Conservation (phyloP, 73 alveolate species). For the Breviolum minutum region DNA sequence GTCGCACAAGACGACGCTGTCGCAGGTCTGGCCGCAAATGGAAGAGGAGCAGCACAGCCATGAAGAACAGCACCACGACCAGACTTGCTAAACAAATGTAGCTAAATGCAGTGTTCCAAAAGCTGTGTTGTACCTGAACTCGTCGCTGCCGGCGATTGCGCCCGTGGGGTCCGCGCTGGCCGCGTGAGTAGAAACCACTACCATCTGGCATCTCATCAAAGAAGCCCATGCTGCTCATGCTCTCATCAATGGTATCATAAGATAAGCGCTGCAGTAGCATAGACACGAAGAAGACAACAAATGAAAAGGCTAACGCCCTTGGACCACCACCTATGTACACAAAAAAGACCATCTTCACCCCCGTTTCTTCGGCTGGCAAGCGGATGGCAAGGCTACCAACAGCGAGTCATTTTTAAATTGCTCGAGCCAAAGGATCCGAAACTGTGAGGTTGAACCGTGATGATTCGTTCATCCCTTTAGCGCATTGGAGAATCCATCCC, state of each 20-base stretch:
- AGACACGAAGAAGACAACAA: constrained; percentile 4
- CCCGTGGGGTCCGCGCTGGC: not conserved
- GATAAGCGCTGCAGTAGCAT: constrained; percentile 40
- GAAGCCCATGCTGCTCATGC: not conserved
- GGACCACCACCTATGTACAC: constrained; percentile 69
- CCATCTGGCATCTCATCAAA: not conserved
- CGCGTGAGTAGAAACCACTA: not conserved
- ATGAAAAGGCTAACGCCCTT: constrained; percentile 22
- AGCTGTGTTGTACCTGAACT: not conserved
- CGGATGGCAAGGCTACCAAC: too few relatives aligned
- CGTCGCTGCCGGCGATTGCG: not conserved
- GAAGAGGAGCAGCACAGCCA: constrained; percentile 11
- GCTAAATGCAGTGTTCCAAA: not conserved
- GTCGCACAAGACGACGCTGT: constrained; percentile 5
- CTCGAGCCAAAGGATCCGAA: too few relatives aligned
- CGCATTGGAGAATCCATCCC: too few relatives aligned
- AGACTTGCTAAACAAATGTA: not conserved
- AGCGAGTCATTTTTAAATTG: too few relatives aligned
- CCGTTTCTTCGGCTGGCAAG: too few relatives aligned
- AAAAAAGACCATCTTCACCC: constrained; percentile 4
- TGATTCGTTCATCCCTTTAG: too few relatives aligned
- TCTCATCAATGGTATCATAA: not conserved
- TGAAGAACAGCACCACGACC: not conserved
- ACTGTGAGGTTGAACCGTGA: too few relatives aligned
- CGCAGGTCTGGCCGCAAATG: not conserved